A percentile compares a stretch with the other conserved stretches of the same genome.
These are phyloP conservation scores for Tricholoma bakamatsutake DNA, from an alignment of 768 basidiomycete genomes.

Conservation along the genomic window DNA sequence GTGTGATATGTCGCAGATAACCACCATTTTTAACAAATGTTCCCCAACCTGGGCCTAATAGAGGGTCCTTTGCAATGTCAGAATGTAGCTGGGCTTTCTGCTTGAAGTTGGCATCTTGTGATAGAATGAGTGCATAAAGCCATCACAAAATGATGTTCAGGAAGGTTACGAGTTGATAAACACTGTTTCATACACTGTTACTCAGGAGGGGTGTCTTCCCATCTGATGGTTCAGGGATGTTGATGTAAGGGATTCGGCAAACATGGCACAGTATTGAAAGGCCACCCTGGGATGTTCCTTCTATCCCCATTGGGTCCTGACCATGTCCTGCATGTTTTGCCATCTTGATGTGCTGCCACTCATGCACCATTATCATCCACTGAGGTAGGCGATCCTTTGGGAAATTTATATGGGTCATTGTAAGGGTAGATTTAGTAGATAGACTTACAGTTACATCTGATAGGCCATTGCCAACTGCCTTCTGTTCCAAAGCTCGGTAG, in stretches of 20 bases:
- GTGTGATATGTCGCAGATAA: conserved; percentile 7
- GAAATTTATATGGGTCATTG: background rate
- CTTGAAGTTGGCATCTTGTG: conserved; percentile 16
- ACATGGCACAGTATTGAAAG: conserved; percentile 7
- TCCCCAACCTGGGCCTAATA: conserved; percentile 9
- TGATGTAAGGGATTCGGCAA: conserved; percentile 9
- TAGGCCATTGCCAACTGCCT: conserved; percentile 3
- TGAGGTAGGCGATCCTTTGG: background rate
- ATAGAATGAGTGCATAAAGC: conserved; percentile 13
- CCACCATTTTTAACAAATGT: conserved; percentile 4
- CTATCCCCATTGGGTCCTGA: conserved; percentile 8
- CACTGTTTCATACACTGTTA: background rate
- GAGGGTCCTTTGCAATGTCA: conserved; percentile 9
- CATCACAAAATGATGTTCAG: background rate
- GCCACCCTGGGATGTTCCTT: conserved; percentile 4
- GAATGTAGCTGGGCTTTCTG: conserved; percentile 11
- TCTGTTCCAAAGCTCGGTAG: conserved; percentile 4
- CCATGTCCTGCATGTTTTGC: conserved; percentile 9
- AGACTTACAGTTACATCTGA: background rate
- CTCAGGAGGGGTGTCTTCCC: conserved; percentile 10
- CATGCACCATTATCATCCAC: conserved; percentile 5
- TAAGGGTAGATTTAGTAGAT: too few relatives aligned
- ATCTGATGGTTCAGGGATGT: conserved; percentile 7
- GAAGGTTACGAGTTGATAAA: too few relatives aligned
- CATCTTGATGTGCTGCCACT: conserved; percentile 14